Evolutionary conservation across 1,284 basidiomycete genomes (phyloP), one percentile per base, ranked within the genome.

Genomic region (Lignosus rhinocerotis): DNA sequence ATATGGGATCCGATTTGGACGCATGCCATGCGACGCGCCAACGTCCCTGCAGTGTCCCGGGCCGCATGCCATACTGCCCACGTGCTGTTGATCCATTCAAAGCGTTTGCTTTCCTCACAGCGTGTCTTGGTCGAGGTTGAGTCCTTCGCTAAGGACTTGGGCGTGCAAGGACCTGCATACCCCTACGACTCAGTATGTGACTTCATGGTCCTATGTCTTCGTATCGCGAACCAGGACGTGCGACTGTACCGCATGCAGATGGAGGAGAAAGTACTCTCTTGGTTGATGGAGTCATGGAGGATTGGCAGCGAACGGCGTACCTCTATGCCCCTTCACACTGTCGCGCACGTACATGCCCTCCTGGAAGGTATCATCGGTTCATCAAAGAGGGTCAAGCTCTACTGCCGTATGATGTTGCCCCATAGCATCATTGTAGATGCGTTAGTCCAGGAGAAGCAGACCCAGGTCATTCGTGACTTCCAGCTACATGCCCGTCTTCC

Each of bases 101-200:
- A 72, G 19, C 69, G 71, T 17, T 72, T 78, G 21, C 75, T 96
- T 33, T 78, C 84, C 1, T 72, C 79, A 10, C 82, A 85, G 11
- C 80, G 79, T 3, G 73, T 89, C 38, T 74, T 90, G 11, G 69
- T 76, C 1, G 92, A 94, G 68, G 83, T 97, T 47, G 90, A 94
- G 68, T 76, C 78, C 0, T 75, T 97, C 48, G 80, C 87, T 1
- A 87, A 86, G 62, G 90, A 94, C 64, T 76, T 98, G 55, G 88
- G 93, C 65, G 81, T 96, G 14, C 94, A 96, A 72, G 94, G 94
- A 0, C 94, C 95, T 1, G 76, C 86, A 2, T 87, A 84, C 63
- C 91, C 93, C 0, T 89, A 83, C 66, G 96, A 98, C 67, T 86
- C 94, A 0, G 90, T 95, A 25, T 96, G 94, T 75, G 76, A 79